Conservation (phyloP, 352 stramenopile species). For the Phytophthora colocasiae region DNA sequence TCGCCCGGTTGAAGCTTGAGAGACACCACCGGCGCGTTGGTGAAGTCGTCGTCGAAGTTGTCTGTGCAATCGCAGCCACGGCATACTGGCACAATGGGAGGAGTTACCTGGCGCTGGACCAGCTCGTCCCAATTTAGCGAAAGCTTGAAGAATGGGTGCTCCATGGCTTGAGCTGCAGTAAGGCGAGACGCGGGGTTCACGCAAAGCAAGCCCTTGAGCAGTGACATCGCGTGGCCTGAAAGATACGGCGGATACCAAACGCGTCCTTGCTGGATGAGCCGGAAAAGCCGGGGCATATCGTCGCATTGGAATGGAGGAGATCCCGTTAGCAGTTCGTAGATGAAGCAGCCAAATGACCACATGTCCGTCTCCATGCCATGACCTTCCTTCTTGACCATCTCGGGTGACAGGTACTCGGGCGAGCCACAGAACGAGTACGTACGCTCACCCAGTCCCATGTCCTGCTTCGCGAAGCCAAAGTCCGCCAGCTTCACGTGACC, state of each 20-base stretch:
- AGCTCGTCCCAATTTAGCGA: conserved; percentile 74
- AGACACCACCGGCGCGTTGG: conserved; percentile 59
- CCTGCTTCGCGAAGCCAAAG: conserved; percentile 85
- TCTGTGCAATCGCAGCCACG: conserved; percentile 67
- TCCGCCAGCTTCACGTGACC: conserved; percentile 85
- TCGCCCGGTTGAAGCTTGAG: conserved; percentile 45
- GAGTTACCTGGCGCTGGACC: conserved; percentile 62
- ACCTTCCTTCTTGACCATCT: conserved; percentile 80
- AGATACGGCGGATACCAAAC: conserved; percentile 80
- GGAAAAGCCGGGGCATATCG: conserved; percentile 70
- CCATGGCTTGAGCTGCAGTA: conserved; percentile 71
- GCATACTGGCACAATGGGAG: conserved; percentile 72
- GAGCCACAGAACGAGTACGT: conserved; percentile 88
- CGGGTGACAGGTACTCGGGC: conserved; percentile 85
- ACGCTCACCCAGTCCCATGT: conserved; percentile 58
- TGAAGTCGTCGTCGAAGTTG: conserved; percentile 91
- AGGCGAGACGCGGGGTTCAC: conserved; percentile 55
- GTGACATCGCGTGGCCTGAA: conserved; percentile 45
- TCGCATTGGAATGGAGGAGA: conserved; percentile 75
- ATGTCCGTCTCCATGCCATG: conserved; percentile 85
- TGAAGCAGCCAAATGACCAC: conserved; percentile 90
- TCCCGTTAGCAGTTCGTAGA: conserved; percentile 81
- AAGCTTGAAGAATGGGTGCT: conserved; percentile 75
- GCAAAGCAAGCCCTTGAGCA: conserved; percentile 64
- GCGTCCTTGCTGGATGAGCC: conserved; percentile 59